phyloP scores from a whole-genome alignment of 305 asterid genomes.

The Fraxinus velutina region DNA sequence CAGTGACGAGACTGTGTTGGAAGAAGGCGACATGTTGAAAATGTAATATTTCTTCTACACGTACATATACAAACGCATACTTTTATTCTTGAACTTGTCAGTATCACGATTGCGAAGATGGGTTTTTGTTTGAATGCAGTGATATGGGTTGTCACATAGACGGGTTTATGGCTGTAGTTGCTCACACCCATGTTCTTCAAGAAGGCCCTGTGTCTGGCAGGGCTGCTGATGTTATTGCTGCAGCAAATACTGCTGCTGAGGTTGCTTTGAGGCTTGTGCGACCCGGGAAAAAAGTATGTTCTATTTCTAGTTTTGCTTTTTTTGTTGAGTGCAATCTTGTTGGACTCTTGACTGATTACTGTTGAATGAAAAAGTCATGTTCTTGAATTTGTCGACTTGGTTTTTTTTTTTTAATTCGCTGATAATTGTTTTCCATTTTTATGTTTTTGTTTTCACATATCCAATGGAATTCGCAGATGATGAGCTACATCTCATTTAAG shows the following conservation, averaged over 20 bases:
- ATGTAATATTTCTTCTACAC: constrained; percentile 34
- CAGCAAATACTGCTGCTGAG: constrained; percentile 79
- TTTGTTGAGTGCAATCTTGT: not conserved
- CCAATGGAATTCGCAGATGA: not conserved
- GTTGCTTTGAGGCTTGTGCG: constrained; percentile 72
- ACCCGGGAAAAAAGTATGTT: constrained; percentile 61
- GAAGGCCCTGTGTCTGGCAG: constrained; percentile 69
- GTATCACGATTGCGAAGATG: not conserved
- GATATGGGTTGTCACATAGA: constrained; percentile 80
- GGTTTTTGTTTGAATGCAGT: constrained; percentile 36
- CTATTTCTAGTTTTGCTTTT: not conserved
- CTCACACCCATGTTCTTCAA: constrained; percentile 66
- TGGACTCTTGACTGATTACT: not conserved
- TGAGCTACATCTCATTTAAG: not conserved
- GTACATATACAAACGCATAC: not conserved
- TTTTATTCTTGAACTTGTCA: not conserved
- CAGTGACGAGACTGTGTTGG: constrained; percentile 52
- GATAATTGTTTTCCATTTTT: not conserved
- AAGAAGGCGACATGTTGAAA: constrained; percentile 62
- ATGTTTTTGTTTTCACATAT: not conserved
- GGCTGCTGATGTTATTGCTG: constrained; percentile 73
- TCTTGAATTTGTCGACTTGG: not conserved
- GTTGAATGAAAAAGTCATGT: not conserved
- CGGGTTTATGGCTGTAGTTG: constrained; percentile 81
- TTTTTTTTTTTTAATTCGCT: not conserved